Conservation (phyloP, 805 yeast species). For the Metschnikowia borealis region DNA sequence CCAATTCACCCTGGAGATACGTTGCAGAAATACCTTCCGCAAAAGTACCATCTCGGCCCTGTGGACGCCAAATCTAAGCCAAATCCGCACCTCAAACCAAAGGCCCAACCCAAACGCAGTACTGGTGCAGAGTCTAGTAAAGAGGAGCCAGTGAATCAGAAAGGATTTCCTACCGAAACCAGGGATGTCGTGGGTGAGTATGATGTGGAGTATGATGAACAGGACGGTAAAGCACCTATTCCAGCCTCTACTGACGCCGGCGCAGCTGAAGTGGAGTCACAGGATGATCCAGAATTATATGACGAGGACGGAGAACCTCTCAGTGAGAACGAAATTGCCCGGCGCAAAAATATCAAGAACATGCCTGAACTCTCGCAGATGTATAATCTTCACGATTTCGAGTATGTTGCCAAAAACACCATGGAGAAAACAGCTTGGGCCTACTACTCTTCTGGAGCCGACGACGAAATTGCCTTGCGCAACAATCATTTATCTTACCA, state of each 20-base stretch:
- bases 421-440: conserved; percentile 84
- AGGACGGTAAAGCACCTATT: conserved; percentile 28
- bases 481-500: conserved; percentile 42
- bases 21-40: conserved; percentile 59
- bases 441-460: conserved; percentile 53
- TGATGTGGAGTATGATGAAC: conserved; percentile 32
- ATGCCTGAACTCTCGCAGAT: conserved; percentile 70
- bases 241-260: background rate
- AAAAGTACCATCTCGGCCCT: conserved; percentile 33
- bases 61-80: conserved; percentile 23
- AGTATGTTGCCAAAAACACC: conserved; percentile 75
- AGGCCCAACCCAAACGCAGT: background rate
- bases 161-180: background rate
- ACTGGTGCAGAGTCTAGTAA: background rate
- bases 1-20: conserved; percentile 90
- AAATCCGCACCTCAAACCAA: background rate
- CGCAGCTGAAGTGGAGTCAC: background rate
- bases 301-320: conserved; percentile 21
- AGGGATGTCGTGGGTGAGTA: conserved; percentile 14
- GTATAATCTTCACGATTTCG: conserved; percentile 81
- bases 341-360: conserved; percentile 20
- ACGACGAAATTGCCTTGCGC: conserved; percentile 44
- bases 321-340: conserved; percentile 11
- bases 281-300: conserved; percentile 16
- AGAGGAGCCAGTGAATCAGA: background rate